phyloP scores from a whole-genome alignment of 345 rosid genomes.

The Populus alba region DNA sequence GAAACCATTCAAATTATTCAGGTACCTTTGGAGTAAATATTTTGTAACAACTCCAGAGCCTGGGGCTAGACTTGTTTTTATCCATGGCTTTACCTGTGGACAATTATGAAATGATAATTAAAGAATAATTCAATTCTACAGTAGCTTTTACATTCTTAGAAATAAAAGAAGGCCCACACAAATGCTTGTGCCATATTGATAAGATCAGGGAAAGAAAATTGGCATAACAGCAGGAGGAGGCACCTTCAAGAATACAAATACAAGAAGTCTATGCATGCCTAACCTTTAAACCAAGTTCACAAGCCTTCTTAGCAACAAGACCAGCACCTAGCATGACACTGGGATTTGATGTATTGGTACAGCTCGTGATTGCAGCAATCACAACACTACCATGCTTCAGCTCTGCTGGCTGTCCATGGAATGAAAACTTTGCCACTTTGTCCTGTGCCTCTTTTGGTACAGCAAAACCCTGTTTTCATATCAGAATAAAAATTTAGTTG shows the following conservation, averaged over 20 bases:
- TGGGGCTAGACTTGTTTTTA: conserved; percentile 98
- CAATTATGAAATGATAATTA: neutral
- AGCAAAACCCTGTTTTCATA: conserved; percentile 65
- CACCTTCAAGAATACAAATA: no score
- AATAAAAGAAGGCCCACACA: neutral
- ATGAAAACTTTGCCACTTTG: conserved; percentile 74
- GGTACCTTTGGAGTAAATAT: conserved; percentile 70
- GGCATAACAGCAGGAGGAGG: no score
- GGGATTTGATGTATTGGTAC: conserved; percentile 36
- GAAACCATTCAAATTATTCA: neutral
- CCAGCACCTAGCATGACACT: conserved; percentile 37
- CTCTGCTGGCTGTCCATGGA: conserved; percentile 56
- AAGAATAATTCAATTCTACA: no score
- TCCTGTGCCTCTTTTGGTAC: conserved; percentile 82
- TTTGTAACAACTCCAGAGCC: conserved; percentile 98
- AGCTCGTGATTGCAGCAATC: conserved; percentile 36
- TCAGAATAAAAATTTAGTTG: no score
- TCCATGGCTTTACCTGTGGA: conserved; percentile 88
- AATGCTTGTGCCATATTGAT: no score
- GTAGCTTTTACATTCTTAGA: no score
- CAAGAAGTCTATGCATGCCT: conserved; percentile 1
- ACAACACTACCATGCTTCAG: conserved; percentile 31
- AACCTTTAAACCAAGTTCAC: conserved; percentile 92
- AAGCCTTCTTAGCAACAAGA: conserved; percentile 54
- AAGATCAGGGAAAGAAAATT: no score